Evolutionary conservation across 225 moss, liverwort and hornwort species (phyloP), one percentile per base, ranked within the genome.

Genomic region (Polytrichum commune): DNA sequence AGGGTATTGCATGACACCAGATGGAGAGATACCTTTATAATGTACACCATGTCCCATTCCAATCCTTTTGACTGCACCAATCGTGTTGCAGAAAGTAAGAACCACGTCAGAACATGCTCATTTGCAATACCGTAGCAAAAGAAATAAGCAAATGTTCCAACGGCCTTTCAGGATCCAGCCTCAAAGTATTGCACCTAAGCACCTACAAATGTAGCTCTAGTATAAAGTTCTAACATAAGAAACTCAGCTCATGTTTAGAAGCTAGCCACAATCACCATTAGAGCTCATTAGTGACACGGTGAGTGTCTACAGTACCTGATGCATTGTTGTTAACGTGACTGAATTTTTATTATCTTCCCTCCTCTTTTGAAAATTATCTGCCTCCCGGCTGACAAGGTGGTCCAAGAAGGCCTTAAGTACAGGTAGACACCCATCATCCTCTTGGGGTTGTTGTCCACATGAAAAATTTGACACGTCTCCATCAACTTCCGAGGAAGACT

Each of bases 21-120:
- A 46, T 46, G 13, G 46, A 10, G 1, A 13, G 3, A 46, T 46
- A 91, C 96, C 93, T 96, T 93, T 18, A 96, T 92, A 67, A 96
- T 91, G 77, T 88, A 96, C 46, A 96, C 96, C 22, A 85, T 90
- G 74, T 96, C 96, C 96, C 93, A 96, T 78, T 93, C 96, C 90
- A 93, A 82, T 72, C 96, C 96, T 70, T 96, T 96, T 16, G 96
- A 93, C 96, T 96, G 90, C 80, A 89, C 32, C 19, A 79, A 84
- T 29, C 60, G 62, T 7, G 30, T 58, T 60, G 62, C 61, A 76
- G 24, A 78, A 71, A 30, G 64, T 77, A 18, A 69, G 66, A 55
- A 64, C 71, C 30, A 53, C 53, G 20, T 61, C 8, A 61, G 26
- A 22, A 23, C 26, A 61, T 61, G 26, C 22, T n/a, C 60, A 61